These are phyloP conservation scores for Blastomyces gilchristii DNA, from an alignment of 2,329 filamentous ascomycete genomes.

Conservation along the genomic window DNA sequence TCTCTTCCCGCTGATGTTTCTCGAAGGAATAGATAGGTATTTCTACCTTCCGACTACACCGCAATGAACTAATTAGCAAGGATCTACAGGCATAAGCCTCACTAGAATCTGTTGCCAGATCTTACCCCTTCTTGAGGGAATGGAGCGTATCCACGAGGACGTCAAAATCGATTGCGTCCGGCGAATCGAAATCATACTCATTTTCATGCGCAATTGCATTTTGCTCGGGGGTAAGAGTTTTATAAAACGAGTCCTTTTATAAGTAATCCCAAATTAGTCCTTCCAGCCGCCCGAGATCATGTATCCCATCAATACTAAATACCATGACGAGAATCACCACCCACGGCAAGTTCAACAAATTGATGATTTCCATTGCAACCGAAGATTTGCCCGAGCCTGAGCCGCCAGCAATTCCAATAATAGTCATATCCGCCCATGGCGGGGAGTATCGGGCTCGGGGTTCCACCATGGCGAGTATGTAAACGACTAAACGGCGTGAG, in stretches of 20 bases:
- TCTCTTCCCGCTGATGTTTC: slow-evolving; percentile 68
- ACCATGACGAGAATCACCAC: slow-evolving; percentile 97
- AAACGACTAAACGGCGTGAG: neutral
- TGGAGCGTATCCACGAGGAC: slow-evolving; percentile 65
- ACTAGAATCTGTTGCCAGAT: slow-evolving; percentile 7
- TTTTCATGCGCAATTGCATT: slow-evolving; percentile 74
- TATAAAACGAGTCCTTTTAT: slow-evolving; percentile 93
- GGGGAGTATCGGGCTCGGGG: slow-evolving; percentile 65
- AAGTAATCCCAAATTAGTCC: slow-evolving; percentile 14
- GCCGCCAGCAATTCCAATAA: slow-evolving; percentile 91
- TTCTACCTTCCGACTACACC: slow-evolving; percentile 49
- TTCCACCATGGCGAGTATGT: neutral
- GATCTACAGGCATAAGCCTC: slow-evolving; percentile 2
- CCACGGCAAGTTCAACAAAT: slow-evolving; percentile 85
- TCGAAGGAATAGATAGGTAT: slow-evolving; percentile 94
- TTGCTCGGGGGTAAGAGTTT: slow-evolving; percentile 68
- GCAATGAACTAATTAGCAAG: slow-evolving; percentile 14
- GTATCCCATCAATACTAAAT: slow-evolving; percentile 23
- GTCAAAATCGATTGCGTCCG: slow-evolving; percentile 91
- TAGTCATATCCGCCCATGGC: slow-evolving; percentile 91
- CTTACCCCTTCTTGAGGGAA: slow-evolving; percentile 85
- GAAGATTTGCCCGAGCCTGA: slow-evolving; percentile 96
- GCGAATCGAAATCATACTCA: slow-evolving; percentile 93
- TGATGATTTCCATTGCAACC: slow-evolving; percentile 81
- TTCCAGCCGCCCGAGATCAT: slow-evolving; percentile 9